Evolutionary conservation across 441 rosid species (phyloP).

Genomic region (Erodium texanum): DNA sequence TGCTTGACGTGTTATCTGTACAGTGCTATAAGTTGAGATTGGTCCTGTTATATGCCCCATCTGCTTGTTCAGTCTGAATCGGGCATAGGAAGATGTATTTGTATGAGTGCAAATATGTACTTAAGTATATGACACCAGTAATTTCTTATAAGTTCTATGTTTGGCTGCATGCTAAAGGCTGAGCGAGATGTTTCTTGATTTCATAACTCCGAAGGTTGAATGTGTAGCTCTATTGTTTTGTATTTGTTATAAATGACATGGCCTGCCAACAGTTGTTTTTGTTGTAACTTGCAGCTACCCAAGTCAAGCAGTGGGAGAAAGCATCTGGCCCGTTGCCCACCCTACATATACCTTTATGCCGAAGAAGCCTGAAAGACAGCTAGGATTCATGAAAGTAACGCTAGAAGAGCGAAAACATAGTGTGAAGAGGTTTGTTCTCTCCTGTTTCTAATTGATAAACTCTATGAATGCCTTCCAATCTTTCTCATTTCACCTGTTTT

Average conservation of each 20-base stretch:
- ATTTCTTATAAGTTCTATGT: not conserved
- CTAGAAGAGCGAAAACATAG: no score
- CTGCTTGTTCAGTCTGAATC: not conserved
- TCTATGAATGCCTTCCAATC: no score
- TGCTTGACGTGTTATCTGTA: no score
- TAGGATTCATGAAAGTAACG: no score
- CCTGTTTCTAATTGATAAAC: no score
- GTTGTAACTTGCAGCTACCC: conserved; percentile 27
- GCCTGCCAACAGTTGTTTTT: no score
- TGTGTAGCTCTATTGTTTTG: not conserved
- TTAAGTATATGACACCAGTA: not conserved
- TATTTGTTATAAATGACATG: no score
- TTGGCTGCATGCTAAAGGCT: not conserved
- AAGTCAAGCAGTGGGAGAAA: conserved; percentile 31
- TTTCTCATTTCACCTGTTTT: conserved; percentile 14
- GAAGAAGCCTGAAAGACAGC: no score
- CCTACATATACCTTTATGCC: conserved; percentile 27
- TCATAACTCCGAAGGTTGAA: no score
- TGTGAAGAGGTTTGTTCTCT: conserved; percentile 39
- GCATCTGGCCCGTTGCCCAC: conserved; percentile 19
- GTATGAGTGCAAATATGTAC: not conserved
- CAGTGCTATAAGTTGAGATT: no score
- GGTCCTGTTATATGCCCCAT: not conserved
- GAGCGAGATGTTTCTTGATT: no score
- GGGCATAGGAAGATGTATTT: not conserved